Conservation (phyloP, 441 rosid genomes). For the Populus hybrid region DNA sequence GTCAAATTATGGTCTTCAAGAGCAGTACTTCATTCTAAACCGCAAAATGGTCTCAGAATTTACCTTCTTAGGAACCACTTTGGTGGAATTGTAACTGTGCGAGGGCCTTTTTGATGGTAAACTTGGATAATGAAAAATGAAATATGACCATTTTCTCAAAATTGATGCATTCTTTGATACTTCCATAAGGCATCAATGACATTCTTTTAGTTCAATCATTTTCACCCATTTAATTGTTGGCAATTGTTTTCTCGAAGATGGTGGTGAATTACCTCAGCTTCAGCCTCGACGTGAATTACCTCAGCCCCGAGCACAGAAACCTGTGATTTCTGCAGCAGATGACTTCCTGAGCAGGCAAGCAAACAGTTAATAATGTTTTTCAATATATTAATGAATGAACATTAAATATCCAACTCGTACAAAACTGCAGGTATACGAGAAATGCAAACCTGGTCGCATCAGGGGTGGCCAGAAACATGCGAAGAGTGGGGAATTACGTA, state of each 20-base stretch:
- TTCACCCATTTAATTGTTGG: not conserved
- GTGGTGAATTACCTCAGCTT: conserved; percentile 25
- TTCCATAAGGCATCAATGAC: not conserved
- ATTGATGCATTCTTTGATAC: not conserved
- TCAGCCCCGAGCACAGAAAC: conserved; percentile 32
- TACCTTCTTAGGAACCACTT: not conserved
- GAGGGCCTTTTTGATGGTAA: not conserved
- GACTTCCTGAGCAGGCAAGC: conserved; percentile 62
- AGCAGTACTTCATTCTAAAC: not conserved
- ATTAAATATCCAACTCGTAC: not conserved
- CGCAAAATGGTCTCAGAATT: not conserved
- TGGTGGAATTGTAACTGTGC: not conserved
- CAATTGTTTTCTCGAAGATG: conserved; percentile 29
- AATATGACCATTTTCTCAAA: not conserved
- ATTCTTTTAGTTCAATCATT: not conserved
- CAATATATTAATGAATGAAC: not conserved
- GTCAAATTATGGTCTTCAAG: not conserved
- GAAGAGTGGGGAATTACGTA: conserved; percentile 58
- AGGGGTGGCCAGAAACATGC: conserved; percentile 68
- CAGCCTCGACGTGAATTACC: conserved; percentile 5
- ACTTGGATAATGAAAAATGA: not conserved
- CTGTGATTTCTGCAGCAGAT: conserved; percentile 36
- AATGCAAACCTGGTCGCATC: conserved; percentile 71
- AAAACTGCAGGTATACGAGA: conserved; percentile 58
- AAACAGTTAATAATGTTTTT: not conserved